Conservation (phyloP, 257 asterid species). For the Cinchona pubescens region DNA sequence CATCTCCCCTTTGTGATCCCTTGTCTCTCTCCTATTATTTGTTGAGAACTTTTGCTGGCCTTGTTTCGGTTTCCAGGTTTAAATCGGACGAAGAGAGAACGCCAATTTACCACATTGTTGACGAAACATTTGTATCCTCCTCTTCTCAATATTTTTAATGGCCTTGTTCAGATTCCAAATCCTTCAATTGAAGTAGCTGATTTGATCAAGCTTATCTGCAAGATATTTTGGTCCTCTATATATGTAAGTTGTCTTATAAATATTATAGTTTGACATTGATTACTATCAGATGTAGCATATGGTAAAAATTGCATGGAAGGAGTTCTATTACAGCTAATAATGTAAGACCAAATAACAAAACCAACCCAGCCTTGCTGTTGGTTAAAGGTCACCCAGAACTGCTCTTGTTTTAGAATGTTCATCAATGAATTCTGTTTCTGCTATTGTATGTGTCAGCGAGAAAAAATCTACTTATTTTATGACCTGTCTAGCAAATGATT, state of each 20-base stretch:
- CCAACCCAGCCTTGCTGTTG: no score
- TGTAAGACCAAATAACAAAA: no score
- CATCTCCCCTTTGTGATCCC: not conserved
- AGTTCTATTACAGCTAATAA: not conserved
- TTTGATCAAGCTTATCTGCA: slow-evolving; percentile 93
- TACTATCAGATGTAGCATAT: not conserved
- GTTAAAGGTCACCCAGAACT: no score
- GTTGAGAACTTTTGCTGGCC: slow-evolving; percentile 2
- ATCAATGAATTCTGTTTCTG: not conserved
- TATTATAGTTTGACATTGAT: not conserved
- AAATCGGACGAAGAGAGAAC: slow-evolving; percentile 95
- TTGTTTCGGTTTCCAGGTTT: slow-evolving; percentile 59
- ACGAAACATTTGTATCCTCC: slow-evolving; percentile 86
- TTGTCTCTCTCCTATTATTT: not conserved
- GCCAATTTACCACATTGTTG: slow-evolving; percentile 83
- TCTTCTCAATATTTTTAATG: slow-evolving; percentile 70
- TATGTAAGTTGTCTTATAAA: slow-evolving; percentile 49
- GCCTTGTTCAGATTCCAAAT: slow-evolving; percentile 74
- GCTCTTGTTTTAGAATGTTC: not conserved
- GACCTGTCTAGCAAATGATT: not conserved
- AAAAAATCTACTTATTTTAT: no score
- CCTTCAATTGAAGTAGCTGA: slow-evolving; percentile 90
- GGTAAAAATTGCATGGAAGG: not conserved
- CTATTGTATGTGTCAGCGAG: no score
- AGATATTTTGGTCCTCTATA: slow-evolving; percentile 95